A percentile compares a stretch with the other conserved stretches of the same genome.
phyloP scores from a whole-genome alignment of 352 stramenopile species.

The Globisporangium camurandrum region DNA sequence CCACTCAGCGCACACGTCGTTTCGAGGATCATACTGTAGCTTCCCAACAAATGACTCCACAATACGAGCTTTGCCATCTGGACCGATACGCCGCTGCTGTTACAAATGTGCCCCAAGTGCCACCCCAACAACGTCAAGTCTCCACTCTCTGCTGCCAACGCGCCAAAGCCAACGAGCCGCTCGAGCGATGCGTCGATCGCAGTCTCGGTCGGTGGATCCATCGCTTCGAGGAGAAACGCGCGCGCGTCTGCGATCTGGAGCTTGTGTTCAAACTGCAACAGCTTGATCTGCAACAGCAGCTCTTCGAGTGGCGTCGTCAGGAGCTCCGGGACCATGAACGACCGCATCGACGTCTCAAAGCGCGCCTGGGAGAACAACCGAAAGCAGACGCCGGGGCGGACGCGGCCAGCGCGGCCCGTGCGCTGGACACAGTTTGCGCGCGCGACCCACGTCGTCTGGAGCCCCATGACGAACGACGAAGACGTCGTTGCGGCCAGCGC shows the following conservation, averaged over 20 bases:
- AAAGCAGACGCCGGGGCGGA: slow-evolving; percentile 92
- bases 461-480: slow-evolving; percentile 85
- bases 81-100: slow-evolving; percentile 49
- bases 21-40: slow-evolving; percentile 50
- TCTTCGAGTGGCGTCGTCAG: slow-evolving; percentile 68
- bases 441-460: slow-evolving; percentile 83
- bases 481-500: slow-evolving; percentile 47
- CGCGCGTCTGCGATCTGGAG: slow-evolving; percentile 58
- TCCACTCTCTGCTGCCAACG: slow-evolving; percentile 26
- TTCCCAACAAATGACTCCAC: slow-evolving; percentile 61
- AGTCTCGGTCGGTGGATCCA: slow-evolving; percentile 89
- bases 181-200: slow-evolving; percentile 89
- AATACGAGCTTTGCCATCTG: slow-evolving; percentile 69
- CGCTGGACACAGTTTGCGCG: slow-evolving; percentile 88
- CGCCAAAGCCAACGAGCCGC: slow-evolving; percentile 76
- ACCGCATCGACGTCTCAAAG: slow-evolving; percentile 61
- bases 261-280: slow-evolving; percentile 72
- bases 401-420: slow-evolving; percentile 88
- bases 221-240: slow-evolving; percentile 87
- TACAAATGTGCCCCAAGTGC: slow-evolving; percentile 67
- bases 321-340: slow-evolving; percentile 72
- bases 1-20: slow-evolving; percentile 64
- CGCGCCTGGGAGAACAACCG: slow-evolving; percentile 60
- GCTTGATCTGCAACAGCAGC: slow-evolving; percentile 65
- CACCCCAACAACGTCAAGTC: slow-evolving; percentile 61